Evolutionary conservation across 768 basidiomycete genomes (phyloP).

Genomic region (Pulveroboletus sp.): DNA sequence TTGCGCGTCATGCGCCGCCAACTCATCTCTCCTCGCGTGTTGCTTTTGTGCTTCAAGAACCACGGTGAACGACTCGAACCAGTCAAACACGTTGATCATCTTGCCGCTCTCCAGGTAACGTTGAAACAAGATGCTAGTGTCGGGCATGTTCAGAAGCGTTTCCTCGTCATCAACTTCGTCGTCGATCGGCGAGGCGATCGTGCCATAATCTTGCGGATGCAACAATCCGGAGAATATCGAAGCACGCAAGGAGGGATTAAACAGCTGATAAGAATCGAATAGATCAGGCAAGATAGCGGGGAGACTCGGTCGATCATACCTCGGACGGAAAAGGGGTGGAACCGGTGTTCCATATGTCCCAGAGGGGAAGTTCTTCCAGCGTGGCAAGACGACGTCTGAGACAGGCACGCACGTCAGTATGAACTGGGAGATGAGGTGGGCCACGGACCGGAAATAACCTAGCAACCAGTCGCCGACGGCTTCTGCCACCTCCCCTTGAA

Average conservation of each 20-base stretch:
- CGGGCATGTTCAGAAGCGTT: constrained; percentile 56
- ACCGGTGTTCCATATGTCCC: constrained; percentile 77
- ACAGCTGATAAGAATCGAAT: constrained; percentile 38
- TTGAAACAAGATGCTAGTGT: constrained; percentile 72
- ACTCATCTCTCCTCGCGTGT: neutral
- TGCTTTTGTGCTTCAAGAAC: constrained; percentile 59
- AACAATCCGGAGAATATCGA: constrained; percentile 60
- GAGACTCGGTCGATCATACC: constrained; percentile 35
- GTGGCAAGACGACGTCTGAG: constrained; percentile 42
- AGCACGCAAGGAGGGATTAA: constrained; percentile 70
- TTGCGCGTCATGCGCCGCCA: neutral
- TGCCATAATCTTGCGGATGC: constrained; percentile 50
- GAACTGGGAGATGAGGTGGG: neutral
- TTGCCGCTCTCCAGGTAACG: constrained; percentile 77
- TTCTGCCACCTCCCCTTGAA: constrained; percentile 21
- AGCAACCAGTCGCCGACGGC: constrained; percentile 49
- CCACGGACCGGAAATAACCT: constrained; percentile 47
- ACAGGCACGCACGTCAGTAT: neutral
- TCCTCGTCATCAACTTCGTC: constrained; percentile 27
- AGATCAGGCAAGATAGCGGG: neutral
- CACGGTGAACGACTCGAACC: constrained; percentile 75
- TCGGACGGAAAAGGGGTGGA: constrained; percentile 62
- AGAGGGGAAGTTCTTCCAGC: constrained; percentile 52
- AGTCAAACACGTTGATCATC: constrained; percentile 86
- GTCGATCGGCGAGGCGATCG: neutral